Base-by-base conservation (phyloP, 495 filamentous ascomycete genomes). In the Daldinia caldariorum region DNA sequence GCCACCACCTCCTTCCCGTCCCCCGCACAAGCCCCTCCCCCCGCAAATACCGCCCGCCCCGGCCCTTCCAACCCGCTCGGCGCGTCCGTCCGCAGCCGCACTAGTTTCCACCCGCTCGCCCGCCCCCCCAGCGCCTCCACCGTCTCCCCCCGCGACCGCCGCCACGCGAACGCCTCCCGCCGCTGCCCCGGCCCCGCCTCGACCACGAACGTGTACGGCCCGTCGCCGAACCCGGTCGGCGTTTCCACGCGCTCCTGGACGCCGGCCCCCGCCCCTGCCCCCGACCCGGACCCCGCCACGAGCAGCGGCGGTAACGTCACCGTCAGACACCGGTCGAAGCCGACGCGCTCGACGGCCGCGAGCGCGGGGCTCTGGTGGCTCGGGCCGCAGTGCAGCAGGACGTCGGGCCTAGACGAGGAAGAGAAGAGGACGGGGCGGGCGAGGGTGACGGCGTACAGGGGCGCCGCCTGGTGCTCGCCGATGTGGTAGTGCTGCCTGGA, bases 1-100 rank as follows among this genome's bases (percentile, higher is more conserved):
- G 77, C 75, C 29, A 79, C 77, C 18, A 77, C 71, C 67, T 79
- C 77, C 47, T 45, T 70, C 34, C 73, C 73, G 22, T 74, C 76
- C 29, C 71, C 63, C 26, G 43, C 38, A 35, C 37, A 6, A 34
- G 29, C 63, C 67, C 18, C 39, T n/a, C n/a, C 16, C 38, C 39
- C 26, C n/a, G 18, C 38, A 16, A 49, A 29, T 10, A 37, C 35
- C 0, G 29, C 45, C 35, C 57, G 60, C n/a, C 72, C 38, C n/a
- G n/a, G n/a, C 3, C 53, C 32, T 5, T 8, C 41, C 41, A 47
- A 12, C 43, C 43, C 43, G 43, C 18, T 47, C 43, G 43, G 18
- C 43, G 43, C 43, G 20, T 47, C 63, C 31, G 58, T 51, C 29
- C 64, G 32, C 38, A 74, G 14, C n/a, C 77, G 61, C 13, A 74